Base-by-base conservation (phyloP, 1,284 basidiomycete species). In the Earliella scabrosa region DNA sequence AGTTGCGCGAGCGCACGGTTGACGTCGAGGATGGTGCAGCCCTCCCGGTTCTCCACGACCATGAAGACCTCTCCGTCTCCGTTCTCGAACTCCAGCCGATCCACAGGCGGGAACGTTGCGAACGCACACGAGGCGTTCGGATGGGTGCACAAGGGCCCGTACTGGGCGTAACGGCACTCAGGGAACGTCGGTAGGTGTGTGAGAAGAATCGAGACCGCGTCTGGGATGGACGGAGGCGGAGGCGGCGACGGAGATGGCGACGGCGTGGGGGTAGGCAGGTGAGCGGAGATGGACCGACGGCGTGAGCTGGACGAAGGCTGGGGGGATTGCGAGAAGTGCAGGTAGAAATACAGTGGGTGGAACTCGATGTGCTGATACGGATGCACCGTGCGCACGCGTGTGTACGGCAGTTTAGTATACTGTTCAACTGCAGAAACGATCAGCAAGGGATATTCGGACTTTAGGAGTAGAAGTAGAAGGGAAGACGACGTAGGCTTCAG, bases 311-410 rank as follows among this genome's bases (percentile, higher is more conserved):
- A 27, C 3, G 48, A 8, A 2, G 45, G 6, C 8, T 54, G 54
- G 3, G 52, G 32, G 4, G 48, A 29, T 23, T 66, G 63, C 2
- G 67, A 60, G 57, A 71, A 72, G 47, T 73, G 71, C 3, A 73
- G 67, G 55, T 73, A 73, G 55, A 65, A 68, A 56, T 69, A 72
- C 2, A 73, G 63, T 40, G 70, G 70, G 59, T 73, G 71, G 24
- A 73, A 65, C 21, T 59, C 59, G 53, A 72, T 57, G 18, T 54
- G 52, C 21, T 49, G 55, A 38, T 45, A 45, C 14, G 53, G 47
- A 47, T 61, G 56, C 4, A 63, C 39, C 18, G 63, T 49, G 43
- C 46, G 58, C 35, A 64, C 50, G 43, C 60, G 60, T 13, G 31
- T 63, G 52, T 59, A 60, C 2, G 54, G 35, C 24, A 59, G 45